These are phyloP conservation scores for Sanghuangporus sanghuang DNA, from an alignment of 1,284 basidiomycete genomes.

Conservation along the genomic window DNA sequence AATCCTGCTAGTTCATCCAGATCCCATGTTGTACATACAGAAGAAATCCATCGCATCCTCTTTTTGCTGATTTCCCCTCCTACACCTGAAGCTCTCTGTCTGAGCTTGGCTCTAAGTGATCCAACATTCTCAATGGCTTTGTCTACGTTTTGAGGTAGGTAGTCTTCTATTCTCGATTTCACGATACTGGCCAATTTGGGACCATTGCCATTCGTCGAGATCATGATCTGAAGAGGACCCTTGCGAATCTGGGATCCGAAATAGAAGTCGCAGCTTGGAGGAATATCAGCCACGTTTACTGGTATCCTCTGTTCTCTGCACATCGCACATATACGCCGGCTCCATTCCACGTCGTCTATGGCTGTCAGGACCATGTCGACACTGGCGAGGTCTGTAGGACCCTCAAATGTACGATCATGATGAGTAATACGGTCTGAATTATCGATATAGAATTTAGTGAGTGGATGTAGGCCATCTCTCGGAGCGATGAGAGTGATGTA, in stretches of 20 bases:
- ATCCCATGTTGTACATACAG: conserved; percentile 82
- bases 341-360: conserved; percentile 79
- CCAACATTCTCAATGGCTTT: conserved; percentile 82
- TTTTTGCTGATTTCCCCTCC: conserved; percentile 68
- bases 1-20: conserved; percentile 71
- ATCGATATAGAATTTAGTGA: conserved; percentile 49
- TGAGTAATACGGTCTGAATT: conserved; percentile 60
- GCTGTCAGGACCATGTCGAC: conserved; percentile 94
- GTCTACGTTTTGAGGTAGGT: conserved; percentile 71
- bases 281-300: conserved; percentile 96
- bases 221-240: conserved; percentile 92
- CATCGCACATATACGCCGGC: conserved; percentile 66
- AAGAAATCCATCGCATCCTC: conserved; percentile 95
- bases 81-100: conserved; percentile 69
- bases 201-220: conserved; percentile 92
- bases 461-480: conserved; percentile 52
- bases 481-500: conserved; percentile 63
- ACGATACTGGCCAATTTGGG: conserved; percentile 89
- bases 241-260: conserved; percentile 92
- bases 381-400: conserved; percentile 50
- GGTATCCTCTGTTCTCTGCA: conserved; percentile 73
- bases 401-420: conserved; percentile 62
- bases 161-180: conserved; percentile 62
- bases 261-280: conserved; percentile 95
- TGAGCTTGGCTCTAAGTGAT: conserved; percentile 58